Evolutionary conservation across 495 filamentous ascomycete species (phyloP), one percentile per base, ranked within the genome.

Genomic region (Penicillium cataractarum): DNA sequence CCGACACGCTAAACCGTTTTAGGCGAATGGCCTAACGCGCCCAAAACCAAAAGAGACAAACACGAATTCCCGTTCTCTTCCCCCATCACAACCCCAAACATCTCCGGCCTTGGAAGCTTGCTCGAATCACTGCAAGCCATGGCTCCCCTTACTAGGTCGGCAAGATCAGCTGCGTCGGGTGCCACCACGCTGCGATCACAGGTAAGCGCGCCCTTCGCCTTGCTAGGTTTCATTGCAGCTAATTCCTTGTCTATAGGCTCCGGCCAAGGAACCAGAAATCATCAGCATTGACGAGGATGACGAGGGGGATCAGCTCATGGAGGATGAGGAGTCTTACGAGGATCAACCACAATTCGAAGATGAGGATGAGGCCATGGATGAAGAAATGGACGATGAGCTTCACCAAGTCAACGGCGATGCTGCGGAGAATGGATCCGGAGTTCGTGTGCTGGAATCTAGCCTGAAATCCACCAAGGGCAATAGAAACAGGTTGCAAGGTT

Each of bases 241-340:
- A 60, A 65, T 67, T 68, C 71, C 40, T 40, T 40, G 64, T 31
- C 71, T 42, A 35, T 27, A 70, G 65, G 64, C 63, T 49, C 35
- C 65, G 12, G 53, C 65, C 12, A 73, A 75, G 57, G 67, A 71
- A 48, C 64, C 70, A 0, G 78, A 77, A 62, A 66, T 80, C 54
- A 78, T 82, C 64, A 78, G 71, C 46, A 75, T 82, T 51, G 74
- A 76, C 29, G 78, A 79, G 29, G 72, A 80, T 17, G 77, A 77
- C 44, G 74, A 73, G 22, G 66, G 73, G 8, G 67, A 72, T 33
- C 64, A 71, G 37, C 58, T 68, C 26, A 71, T 71, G 68, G 71
- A 71, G 2, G 72, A 71, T 24, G 70, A 66, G 4, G 70, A 67
- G 19, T 60, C 61, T 1, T 54, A 61, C 3, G 64, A 63, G 6